Evolutionary conservation across 2,329 filamentous ascomycete genomes (phyloP).

Genomic region (Penicillium sp.): DNA sequence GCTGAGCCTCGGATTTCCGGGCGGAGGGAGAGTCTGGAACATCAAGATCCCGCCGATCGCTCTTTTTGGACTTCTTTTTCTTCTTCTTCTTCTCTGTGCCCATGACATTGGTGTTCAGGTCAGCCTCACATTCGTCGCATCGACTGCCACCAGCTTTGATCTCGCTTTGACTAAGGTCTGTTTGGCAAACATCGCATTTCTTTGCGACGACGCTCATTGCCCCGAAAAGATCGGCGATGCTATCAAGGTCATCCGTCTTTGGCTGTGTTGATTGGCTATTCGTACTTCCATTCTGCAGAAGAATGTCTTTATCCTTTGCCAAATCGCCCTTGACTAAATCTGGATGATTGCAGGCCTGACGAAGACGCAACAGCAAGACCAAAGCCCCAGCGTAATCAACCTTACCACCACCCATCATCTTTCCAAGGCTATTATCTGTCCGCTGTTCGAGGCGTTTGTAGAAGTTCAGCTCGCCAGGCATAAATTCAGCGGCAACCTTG

Average conservation of each 20-base stretch:
- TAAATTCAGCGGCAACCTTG: conserved; percentile 74
- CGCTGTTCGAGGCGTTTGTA: conserved; percentile 81
- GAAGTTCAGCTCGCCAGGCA: conserved; percentile 75
- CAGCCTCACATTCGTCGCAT: conserved; percentile 73
- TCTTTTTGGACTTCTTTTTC: conserved; percentile 52
- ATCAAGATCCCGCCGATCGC: conserved; percentile 38
- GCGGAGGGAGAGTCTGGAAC: conserved; percentile 28
- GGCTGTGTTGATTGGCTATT: conserved; percentile 52
- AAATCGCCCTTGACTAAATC: conserved; percentile 82
- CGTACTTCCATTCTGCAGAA: conserved; percentile 61
- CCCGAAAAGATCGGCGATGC: conserved; percentile 80
- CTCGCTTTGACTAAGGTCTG: conserved; percentile 61
- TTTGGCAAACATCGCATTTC: conserved; percentile 81
- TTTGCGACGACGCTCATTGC: conserved; percentile 75
- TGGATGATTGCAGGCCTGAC: conserved; percentile 94
- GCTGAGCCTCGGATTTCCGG: conserved; percentile 18
- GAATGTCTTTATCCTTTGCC: conserved; percentile 80
- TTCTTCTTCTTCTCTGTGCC: conserved; percentile 40
- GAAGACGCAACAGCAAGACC: conserved; percentile 81
- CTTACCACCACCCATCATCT: conserved; percentile 78
- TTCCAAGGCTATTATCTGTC: conserved; percentile 80
- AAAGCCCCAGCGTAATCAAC: conserved; percentile 92
- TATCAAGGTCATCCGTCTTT: conserved; percentile 68
- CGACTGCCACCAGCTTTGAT: conserved; percentile 53
- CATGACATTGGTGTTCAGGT: conserved; percentile 62